Evolutionary conservation across 2,329 filamentous ascomycete genomes (phyloP).

Genomic region (Xylariaceae sp.): DNA sequence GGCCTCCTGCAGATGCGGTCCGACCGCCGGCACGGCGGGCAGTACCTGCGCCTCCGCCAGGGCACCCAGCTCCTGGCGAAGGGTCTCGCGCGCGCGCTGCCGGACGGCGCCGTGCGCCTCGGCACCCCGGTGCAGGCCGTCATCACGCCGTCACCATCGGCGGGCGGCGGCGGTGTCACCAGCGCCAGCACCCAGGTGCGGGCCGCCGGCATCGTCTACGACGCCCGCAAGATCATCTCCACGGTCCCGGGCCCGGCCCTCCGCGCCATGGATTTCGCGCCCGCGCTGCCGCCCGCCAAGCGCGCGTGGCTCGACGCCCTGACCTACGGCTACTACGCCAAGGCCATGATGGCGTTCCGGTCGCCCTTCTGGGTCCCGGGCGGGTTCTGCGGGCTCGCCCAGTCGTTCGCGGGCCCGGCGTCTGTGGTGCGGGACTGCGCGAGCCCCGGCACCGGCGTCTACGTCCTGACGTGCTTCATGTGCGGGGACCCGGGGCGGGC

Average conservation of each 20-base stretch:
- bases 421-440: no score
- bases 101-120: slow-evolving; percentile 23
- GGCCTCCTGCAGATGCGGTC: slow-evolving; percentile 50
- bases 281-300: slow-evolving; percentile 37
- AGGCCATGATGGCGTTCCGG: slow-evolving; percentile 41
- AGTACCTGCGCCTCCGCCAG: slow-evolving; percentile 44
- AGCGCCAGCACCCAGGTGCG: slow-evolving; percentile 45
- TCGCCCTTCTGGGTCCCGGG: slow-evolving; percentile 33
- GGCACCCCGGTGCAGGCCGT: slow-evolving; percentile 28
- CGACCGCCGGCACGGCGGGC: slow-evolving; percentile 47
- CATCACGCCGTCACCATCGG: no score
- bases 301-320: slow-evolving; percentile 30
- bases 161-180: slow-evolving; percentile 27
- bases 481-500: slow-evolving; percentile 29
- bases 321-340: slow-evolving; percentile 44
- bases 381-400: slow-evolving; percentile 41
- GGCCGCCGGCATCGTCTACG: no score
- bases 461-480: slow-evolving; percentile 38
- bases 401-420: slow-evolving; percentile 43
- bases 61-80: slow-evolving; percentile 40
- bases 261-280: slow-evolving; percentile 41
- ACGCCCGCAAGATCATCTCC: no score
- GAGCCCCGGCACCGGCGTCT: no score
- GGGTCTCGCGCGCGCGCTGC: slow-evolving; percentile 32
- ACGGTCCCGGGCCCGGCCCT: no score